Evolutionary conservation across 306 rosid genomes (phyloP).

Genomic region (Echinosophora koreensis): DNA sequence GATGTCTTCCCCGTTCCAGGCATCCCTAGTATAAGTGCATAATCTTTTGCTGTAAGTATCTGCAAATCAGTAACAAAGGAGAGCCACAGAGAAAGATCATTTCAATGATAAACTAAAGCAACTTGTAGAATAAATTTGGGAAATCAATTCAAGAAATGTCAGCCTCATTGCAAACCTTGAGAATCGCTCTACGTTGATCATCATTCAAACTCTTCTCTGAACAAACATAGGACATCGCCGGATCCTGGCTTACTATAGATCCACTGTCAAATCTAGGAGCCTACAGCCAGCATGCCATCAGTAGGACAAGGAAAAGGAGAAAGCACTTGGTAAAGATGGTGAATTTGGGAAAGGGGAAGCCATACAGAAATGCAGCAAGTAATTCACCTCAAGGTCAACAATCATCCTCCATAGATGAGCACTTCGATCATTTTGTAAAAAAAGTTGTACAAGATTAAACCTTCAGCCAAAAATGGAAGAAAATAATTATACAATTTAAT

Average conservation of each 20-base stretch:
- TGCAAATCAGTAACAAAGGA: slow-evolving; percentile 48
- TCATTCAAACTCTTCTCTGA: slow-evolving; percentile 80
- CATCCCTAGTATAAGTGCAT: slow-evolving; percentile 94
- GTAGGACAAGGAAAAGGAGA: slow-evolving; percentile 35
- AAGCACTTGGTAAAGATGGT: slow-evolving; percentile 23
- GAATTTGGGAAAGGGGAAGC: slow-evolving; percentile 6
- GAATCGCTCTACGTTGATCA: slow-evolving; percentile 91
- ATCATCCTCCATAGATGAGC: slow-evolving; percentile 81
- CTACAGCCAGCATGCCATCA: slow-evolving; percentile 55
- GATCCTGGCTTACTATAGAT: slow-evolving; percentile 85
- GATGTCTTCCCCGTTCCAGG: slow-evolving; percentile 99
- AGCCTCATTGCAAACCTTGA: slow-evolving; percentile 68
- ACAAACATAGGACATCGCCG: slow-evolving; percentile 88
- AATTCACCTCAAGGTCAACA: slow-evolving; percentile 82
- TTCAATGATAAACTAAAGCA: slow-evolving; percentile 33
- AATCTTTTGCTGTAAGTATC: slow-evolving; percentile 95
- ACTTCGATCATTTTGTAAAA: slow-evolving; percentile 70
- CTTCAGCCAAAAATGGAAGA: slow-evolving; percentile 57
- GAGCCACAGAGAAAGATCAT: slow-evolving; percentile 36
- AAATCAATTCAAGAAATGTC: slow-evolving; percentile 36
- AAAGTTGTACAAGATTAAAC: slow-evolving; percentile 85
- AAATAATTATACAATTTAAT: slow-evolving; percentile 43
- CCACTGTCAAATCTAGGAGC: slow-evolving; percentile 95
- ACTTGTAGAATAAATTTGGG: slow-evolving; percentile 31
- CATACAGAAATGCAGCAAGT: slow-evolving; percentile 32